These are phyloP conservation scores for Kwoniella sp. DNA, from an alignment of 768 basidiomycete genomes.

Conservation along the genomic window DNA sequence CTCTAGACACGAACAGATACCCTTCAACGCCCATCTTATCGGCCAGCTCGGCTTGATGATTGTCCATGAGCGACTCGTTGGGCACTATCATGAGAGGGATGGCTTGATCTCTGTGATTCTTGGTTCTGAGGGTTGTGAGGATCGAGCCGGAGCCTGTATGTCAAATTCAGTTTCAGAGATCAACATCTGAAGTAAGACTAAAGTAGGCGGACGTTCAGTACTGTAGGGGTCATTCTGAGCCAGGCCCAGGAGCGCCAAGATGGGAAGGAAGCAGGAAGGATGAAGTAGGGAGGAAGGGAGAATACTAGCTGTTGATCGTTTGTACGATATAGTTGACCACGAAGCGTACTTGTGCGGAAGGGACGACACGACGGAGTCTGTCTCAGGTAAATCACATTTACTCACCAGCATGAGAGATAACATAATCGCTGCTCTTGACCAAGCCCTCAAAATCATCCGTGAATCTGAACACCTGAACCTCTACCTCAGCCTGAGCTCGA, in stretches of 20 bases:
- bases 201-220: no score
- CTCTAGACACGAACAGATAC: conserved; percentile 36
- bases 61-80: conserved; percentile 83
- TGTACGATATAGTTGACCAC: no score
- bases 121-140: conserved; percentile 74
- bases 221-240: no score
- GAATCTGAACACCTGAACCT: conserved; percentile 71
- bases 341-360: no score
- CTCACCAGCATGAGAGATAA: conserved; percentile 93
- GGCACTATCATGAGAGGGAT: conserved; percentile 85
- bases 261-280: not conserved
- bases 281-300: no score
- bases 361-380: no score
- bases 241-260: no score
- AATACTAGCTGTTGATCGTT: no score
- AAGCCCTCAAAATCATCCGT: conserved; percentile 71
- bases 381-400: no score
- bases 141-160: conserved; percentile 86
- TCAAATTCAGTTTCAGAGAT: no score
- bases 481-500: no score
- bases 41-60: conserved; percentile 91
- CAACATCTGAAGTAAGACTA: not conserved
- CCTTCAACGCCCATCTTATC: conserved; percentile 60
- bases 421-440: conserved; percentile 69
- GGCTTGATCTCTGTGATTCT: conserved; percentile 24